Evolutionary conservation across 2,329 filamentous ascomycete species (phyloP), one percentile per base, ranked within the genome.

Genomic region (Metarhizium humberi): DNA sequence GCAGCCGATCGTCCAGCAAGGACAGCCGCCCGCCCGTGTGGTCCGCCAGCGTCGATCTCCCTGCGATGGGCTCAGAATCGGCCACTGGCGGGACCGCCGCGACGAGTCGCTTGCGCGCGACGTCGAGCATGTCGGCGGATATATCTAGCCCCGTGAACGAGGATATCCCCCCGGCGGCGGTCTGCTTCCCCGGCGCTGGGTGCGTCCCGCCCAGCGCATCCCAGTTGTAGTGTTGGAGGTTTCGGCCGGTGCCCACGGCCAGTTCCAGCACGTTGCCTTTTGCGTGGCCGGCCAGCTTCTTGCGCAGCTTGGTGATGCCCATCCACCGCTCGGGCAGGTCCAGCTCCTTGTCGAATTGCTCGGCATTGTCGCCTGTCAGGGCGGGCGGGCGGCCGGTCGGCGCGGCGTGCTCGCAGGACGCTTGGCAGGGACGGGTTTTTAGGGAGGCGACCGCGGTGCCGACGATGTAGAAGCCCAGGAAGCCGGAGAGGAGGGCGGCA

Each of bases 111-210:
- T 71, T 71, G 32, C 80, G 73, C 16, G 82, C 78, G 25, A 86
- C 73, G 55, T 78, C 76, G 3, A 86, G 70, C 78, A 86, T 85
- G 54, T 82, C 76, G 29, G 71, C 72, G 13, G 79, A 82, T 52
- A 84, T 81, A 61, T 86, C 83, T 11, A 86, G 70, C 30, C 81
- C 83, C 1, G 83, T 86, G 60, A 82, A 85, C 53, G 79, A 81
- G 3, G 74, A 68, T 11, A 86, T 67, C 11, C 69, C 69, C 11
- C 48, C 18, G 20, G 13, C 45, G 7, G 32, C 32, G 32, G 32
- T 7, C 45, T 48, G 30, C 11, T 16, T 29, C 45, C 20, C 20
- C 11, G 45, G 4, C 14, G 45, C 18, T 30, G 45, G 16, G n/a
- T 11, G 6, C 1, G 16, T 25, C n/a, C 30, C 32, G 29, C 64